Evolutionary conservation across 345 rosid species (phyloP), one percentile per base, ranked within the genome.

Genomic region (Nasturtium officinale): DNA sequence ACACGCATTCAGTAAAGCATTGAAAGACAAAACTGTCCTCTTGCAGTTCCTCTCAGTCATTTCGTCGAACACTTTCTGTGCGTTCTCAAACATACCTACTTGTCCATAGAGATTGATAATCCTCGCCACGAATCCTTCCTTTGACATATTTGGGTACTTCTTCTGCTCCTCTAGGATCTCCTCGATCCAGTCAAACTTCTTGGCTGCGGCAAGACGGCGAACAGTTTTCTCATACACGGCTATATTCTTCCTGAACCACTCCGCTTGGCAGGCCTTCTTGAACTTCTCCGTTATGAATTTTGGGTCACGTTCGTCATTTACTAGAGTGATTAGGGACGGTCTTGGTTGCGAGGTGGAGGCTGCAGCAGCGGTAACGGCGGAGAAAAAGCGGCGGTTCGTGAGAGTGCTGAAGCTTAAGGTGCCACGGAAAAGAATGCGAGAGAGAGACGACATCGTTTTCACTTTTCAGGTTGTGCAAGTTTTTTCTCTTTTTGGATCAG

Each of bases 11-110:
- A 88, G 54, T 11, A 91, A 77, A 0, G 89, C 83, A 51, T 89
- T 91, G 76, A 85, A 84, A 10, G 97, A 87, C 75, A 82, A 62
- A 6, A 84, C 83, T 3, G 89, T 81, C 40, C 84, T 86, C 9
- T 74, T 70, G 61, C 91, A 84, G 37, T 82, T 84, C 7, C 82
- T 20, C 1, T 74, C 77, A 1, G 85, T 82, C 93, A 89, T 87
- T 87, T 87, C 90, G 64, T 87, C 93, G 84, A 91, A 87, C 93
- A 89, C 62, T 67, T 84, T 85, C 75, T 76, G 82, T 4, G 92
- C 96, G 35, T 86, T 61, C 43, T 89, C 88, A 45, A 72, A 78
- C 96, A 91, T 86, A 32, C 87, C 89, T 0, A 82, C 82, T 13
- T 53, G 67, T 0, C 94, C 94, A 10, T 85, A 88, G 0, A 87